Base-by-base conservation (phyloP, 805 yeast genomes). In the Sugiyamaella smithiae region DNA sequence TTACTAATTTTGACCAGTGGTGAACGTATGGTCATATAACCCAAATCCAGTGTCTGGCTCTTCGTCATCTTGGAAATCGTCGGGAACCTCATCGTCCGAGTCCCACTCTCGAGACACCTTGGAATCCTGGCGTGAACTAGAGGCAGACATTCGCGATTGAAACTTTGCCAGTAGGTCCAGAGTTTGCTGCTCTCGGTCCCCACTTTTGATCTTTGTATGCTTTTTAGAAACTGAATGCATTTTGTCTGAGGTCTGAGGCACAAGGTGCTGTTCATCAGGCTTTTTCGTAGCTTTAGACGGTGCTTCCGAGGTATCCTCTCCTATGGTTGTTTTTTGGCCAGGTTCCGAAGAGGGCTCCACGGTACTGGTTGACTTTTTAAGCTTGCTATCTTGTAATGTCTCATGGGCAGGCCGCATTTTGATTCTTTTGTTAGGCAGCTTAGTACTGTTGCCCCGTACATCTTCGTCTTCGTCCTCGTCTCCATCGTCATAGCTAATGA, bases 401-500 rank as follows among this genome's bases (percentile, higher is more conserved):
- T 45, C 60, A 43, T 55, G 59, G 4, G 62, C 62, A 22, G 65
- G 53, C 45, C 44, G 56, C 60, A 56, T 55, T 46, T 60, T 59
- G 40, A 46, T 17, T 35, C 16, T 35, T 19, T 35, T 35, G 9
- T 5, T 11, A 16, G 22, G 22, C 33, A 29, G 14, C 7, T 29
- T n/a, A n/a, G 19, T 7, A n/a, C n/a, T n/a, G n/a, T n/a, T n/a
- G n/a, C n/a, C n/a, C n/a, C n/a, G n/a, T 54, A 52, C 44, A 43
- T 51, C 42, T 48, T 52, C 46, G 1, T 53, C 65, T 7, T 59
- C 67, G 4, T 61, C 73, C 1, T 68, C 76, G 1, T 62, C 75
- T 3, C 68, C 75, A 5, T 66, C 73, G 0, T 66, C 76, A 35
- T 68, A 65, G 6, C 62, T 72, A 51, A 72, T 67, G 25, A 56